Conservation (phyloP, 352 stramenopile species). For the Phytophthora melonis region DNA sequence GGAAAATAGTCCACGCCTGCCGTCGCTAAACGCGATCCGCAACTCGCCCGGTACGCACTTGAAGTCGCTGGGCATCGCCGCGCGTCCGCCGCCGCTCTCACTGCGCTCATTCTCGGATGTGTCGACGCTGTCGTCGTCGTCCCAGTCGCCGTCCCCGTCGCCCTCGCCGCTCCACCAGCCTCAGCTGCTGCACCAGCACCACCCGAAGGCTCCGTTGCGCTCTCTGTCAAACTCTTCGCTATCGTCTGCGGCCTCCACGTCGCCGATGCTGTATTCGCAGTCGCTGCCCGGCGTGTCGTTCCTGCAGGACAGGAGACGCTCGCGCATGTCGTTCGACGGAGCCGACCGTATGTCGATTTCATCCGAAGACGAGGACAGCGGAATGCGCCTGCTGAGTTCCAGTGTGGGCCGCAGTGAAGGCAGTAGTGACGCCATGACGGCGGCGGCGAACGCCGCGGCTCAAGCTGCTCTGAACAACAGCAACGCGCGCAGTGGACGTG, state of each 20-base stretch:
- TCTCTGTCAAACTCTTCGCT: constrained; percentile 57
- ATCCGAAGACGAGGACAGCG: constrained; percentile 76
- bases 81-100: constrained; percentile 62
- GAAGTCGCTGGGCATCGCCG: constrained; percentile 67
- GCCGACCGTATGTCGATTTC: constrained; percentile 67
- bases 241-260: constrained; percentile 39
- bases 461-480: constrained; percentile 35
- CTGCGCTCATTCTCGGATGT: constrained; percentile 66
- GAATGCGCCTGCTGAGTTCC: constrained; percentile 78
- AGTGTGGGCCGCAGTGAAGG: constrained; percentile 63
- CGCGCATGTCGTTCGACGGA: constrained; percentile 74
- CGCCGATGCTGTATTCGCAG: constrained; percentile 67
- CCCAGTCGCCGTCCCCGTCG: constrained; percentile 48
- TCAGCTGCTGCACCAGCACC: constrained; percentile 37
- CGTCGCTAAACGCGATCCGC: constrained; percentile 77
- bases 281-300: constrained; percentile 74
- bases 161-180: constrained; percentile 47
- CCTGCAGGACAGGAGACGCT: constrained; percentile 58
- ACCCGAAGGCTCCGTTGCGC: constrained; percentile 30
- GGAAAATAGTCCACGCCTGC: constrained; percentile 73
- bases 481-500: constrained; percentile 64
- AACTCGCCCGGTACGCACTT: constrained; percentile 66
- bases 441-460: constrained; percentile 31
- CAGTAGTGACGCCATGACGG: constrained; percentile 46
- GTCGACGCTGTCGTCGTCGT: constrained; percentile 58